These are phyloP conservation scores for Boletus subparvulus DNA, from an alignment of 768 basidiomycete species.

Conservation along the genomic window DNA sequence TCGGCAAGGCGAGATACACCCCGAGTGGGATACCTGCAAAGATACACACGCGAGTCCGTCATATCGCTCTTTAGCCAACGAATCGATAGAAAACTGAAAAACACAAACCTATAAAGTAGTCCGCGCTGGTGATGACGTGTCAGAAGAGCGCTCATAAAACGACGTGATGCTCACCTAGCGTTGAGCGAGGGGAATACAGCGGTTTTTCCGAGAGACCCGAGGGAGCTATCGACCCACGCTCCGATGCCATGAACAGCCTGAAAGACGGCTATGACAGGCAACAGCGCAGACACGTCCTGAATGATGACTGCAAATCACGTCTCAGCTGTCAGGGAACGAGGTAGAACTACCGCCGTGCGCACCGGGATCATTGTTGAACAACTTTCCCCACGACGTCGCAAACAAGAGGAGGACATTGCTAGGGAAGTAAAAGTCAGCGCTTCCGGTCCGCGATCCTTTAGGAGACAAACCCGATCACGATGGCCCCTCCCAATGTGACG, in stretches of 20 bases:
- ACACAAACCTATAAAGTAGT: conserved; percentile 33
- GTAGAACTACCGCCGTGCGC: conserved; percentile 5
- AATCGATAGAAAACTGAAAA: background rate
- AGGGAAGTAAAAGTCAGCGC: background rate
- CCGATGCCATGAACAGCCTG: conserved; percentile 24
- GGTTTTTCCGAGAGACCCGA: conserved; percentile 21
- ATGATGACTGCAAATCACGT: conserved; percentile 37
- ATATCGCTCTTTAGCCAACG: background rate
- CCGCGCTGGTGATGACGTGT: conserved; percentile 12
- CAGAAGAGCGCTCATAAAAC: background rate
- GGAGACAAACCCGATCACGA: conserved; percentile 11
- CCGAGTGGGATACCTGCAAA: conserved; percentile 35
- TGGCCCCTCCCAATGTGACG: conserved; percentile 12
- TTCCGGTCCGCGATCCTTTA: background rate
- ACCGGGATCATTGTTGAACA: conserved; percentile 60
- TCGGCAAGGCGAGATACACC: conserved; percentile 20
- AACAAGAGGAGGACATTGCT: conserved; percentile 46
- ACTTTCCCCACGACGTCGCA: conserved; percentile 49
- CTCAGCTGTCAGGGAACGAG: background rate
- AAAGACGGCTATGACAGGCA: conserved; percentile 43
- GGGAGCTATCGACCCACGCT: conserved; percentile 17
- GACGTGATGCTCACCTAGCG: conserved; percentile 15
- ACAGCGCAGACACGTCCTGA: conserved; percentile 45
- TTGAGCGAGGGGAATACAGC: conserved; percentile 23
- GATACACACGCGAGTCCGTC: background rate